Evolutionary conservation across 2,329 filamentous ascomycete species (phyloP).

Genomic region (Pleochaeta shiraiana): DNA sequence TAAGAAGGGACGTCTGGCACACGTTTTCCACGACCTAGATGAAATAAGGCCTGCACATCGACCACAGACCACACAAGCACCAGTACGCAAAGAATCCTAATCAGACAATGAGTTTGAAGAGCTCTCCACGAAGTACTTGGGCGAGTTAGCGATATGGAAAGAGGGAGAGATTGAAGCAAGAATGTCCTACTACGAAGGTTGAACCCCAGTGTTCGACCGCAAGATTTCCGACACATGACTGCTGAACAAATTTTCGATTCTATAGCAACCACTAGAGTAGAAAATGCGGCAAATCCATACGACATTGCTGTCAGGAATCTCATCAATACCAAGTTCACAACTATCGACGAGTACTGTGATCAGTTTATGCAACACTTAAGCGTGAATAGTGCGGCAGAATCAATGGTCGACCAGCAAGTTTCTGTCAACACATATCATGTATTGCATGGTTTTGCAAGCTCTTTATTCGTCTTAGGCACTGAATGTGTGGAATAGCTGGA

Average conservation of each 20-base stretch:
- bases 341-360: neutral
- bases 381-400: neutral
- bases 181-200: neutral
- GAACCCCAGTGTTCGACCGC: neutral
- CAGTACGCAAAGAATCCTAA: no score
- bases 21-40: no score
- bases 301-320: neutral
- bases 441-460: neutral
- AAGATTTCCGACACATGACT: neutral
- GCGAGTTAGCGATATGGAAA: no score
- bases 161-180: no score
- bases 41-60: no score
- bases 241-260: neutral
- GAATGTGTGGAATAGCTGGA: neutral
- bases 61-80: no score
- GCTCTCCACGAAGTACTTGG: no score
- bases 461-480: neutral
- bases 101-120: no score
- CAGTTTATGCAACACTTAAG: neutral
- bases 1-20: no score
- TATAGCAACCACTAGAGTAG: neutral
- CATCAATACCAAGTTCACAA: neutral
- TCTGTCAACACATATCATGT: neutral
- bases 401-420: neutral
- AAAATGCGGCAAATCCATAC: neutral